Conservation (phyloP, 2,329 filamentous ascomycete genomes). For the Lecanicillium sp. region DNA sequence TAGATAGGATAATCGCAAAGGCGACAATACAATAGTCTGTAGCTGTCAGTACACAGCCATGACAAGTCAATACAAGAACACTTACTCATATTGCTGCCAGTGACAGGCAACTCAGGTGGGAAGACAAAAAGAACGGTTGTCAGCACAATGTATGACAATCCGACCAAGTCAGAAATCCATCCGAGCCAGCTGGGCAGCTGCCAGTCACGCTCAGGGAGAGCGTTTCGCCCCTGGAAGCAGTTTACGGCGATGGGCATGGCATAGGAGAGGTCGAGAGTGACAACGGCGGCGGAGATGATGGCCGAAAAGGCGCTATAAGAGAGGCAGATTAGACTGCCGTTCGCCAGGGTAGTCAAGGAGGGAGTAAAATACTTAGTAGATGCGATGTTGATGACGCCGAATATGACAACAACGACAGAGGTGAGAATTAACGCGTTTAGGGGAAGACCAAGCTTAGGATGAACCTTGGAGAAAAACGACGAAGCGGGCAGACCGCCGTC, state of each 20-base stretch:
- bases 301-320: conserved; percentile 56
- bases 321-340: no score
- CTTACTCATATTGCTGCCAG: conserved; percentile 56
- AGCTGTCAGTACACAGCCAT: conserved; percentile 4
- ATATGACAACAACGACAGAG: conserved; percentile 53
- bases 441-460: conserved; percentile 54
- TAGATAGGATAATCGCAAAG: conserved; percentile 35
- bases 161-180: conserved; percentile 30
- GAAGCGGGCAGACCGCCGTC: conserved; percentile 61
- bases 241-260: conserved; percentile 68
- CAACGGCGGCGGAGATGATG: conserved; percentile 63
- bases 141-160: conserved; percentile 55
- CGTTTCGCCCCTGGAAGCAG: conserved; percentile 55
- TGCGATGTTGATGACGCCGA: conserved; percentile 63
- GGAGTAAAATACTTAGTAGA: conserved; percentile 33
- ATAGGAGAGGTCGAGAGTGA: conserved; percentile 65
- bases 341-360: not conserved
- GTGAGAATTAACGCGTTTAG: conserved; percentile 59
- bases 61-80: not conserved
- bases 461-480: conserved; percentile 51
- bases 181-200: conserved; percentile 25
- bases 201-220: conserved; percentile 46
- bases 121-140: conserved; percentile 70
- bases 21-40: conserved; percentile 37
- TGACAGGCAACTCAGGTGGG: conserved; percentile 58